Evolutionary conservation across 83 land plant species (phyloP), one percentile per base, ranked within the genome.

Genomic region (Thuja plicata): DNA sequence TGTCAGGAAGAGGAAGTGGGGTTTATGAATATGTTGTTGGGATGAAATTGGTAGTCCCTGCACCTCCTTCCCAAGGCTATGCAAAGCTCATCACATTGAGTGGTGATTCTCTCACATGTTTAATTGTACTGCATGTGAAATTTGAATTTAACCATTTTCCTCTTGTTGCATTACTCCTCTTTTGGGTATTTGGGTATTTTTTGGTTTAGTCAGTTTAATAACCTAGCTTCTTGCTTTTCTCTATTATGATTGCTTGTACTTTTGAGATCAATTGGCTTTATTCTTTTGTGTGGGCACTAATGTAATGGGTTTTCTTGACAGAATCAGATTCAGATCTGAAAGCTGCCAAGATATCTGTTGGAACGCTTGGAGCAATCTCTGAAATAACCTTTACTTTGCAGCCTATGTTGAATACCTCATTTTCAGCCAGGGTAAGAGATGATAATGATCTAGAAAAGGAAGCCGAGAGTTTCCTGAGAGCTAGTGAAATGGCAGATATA

Each of bases 381-480:
- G 84, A 88, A 27, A 60, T 90, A 34, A 88, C 91, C 12, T 84
- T 90, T 17, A 52, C 55, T 2, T 52, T 52, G 55, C 3, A 52
- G 55, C 55, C 55, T 52, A 52, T 52, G 55, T 90, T 90, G 79
- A 90, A 90, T 89, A 82, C 87, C 38, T 90, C 91, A 1, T 60
- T 90, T 15, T 38, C 80, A 46, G 9, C 79, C 24, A 46, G 27
- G 0, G 13, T 78, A 5, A n/a, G 12, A 32, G 77, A 41, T 43
- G 89, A 90, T 46, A 8, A 38, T 21, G 80, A 60, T 19, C 76
- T 90, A 1, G 91, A 88, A 40, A 52, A 52, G 3, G 55, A 52
- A 52, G 55, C 17, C 3, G 55, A 52, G 55, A 13, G 17, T 52
- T 52, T 52, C 55, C 55, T 52, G 15, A 52, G 55, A 52, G 17